Evolutionary conservation across 106 monocot genomes (phyloP).

Genomic region (Allium sativum): DNA sequence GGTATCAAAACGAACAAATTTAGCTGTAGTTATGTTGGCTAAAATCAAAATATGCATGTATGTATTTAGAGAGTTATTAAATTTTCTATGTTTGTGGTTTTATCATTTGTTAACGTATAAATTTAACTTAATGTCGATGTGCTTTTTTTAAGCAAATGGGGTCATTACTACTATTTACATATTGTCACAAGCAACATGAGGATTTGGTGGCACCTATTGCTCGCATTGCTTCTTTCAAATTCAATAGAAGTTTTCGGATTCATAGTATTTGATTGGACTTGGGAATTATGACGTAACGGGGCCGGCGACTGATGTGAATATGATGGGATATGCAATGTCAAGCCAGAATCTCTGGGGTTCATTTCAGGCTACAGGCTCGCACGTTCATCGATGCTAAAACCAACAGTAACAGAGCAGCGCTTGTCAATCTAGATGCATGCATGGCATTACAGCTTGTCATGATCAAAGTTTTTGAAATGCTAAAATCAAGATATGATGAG

Average conservation of each 20-base stretch:
- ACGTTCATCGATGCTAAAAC: constrained; percentile 58
- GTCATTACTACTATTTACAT: neutral
- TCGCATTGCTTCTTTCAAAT: constrained; percentile 11
- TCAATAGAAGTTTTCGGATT: constrained; percentile 19
- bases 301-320: constrained; percentile 69
- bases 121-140: too few species aligned
- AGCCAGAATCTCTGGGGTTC: constrained; percentile 52
- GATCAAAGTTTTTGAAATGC: constrained; percentile 71
- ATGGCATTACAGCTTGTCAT: constrained; percentile 88
- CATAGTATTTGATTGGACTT: constrained; percentile 51
- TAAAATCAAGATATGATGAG: constrained; percentile 52
- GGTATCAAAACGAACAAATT: too few species aligned
- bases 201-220: constrained; percentile 19
- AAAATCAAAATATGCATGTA: too few species aligned
- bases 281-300: constrained; percentile 73
- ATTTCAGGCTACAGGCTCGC: constrained; percentile 62
- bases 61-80: too few species aligned
- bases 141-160: too few species aligned
- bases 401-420: constrained; percentile 40
- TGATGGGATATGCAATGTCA: constrained; percentile 68
- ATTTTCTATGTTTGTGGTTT: too few species aligned
- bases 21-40: too few species aligned
- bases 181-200: neutral
- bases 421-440: constrained; percentile 93
- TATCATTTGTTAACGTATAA: too few species aligned